Conservation (phyloP, 2,329 filamentous ascomycete genomes). For the Aspergillus clavatus region DNA sequence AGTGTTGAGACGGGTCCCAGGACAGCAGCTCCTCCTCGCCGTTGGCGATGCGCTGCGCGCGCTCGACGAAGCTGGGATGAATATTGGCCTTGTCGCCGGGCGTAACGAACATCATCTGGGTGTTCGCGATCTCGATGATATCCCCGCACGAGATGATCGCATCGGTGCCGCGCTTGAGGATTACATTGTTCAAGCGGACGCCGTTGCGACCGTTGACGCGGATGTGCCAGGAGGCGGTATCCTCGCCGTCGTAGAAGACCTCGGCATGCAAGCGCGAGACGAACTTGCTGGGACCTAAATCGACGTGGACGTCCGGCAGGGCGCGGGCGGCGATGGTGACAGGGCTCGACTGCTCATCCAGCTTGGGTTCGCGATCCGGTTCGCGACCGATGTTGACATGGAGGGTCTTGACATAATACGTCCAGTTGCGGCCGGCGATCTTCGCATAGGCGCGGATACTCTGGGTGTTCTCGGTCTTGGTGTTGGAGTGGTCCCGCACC, state of each 20-base stretch:
- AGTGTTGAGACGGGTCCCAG: constrained; percentile 37
- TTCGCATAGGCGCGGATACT: constrained; percentile 49
- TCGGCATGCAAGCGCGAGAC: constrained; percentile 72
- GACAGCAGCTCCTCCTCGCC: constrained; percentile 35
- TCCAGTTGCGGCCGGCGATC: constrained; percentile 49
- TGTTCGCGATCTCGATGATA: constrained; percentile 84
- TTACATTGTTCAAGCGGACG: constrained; percentile 71
- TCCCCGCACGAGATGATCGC: constrained; percentile 74
- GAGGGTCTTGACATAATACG: constrained; percentile 48
- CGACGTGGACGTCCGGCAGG: constrained; percentile 66
- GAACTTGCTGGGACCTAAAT: constrained; percentile 78
- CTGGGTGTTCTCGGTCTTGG: constrained; percentile 42
- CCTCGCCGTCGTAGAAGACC: constrained; percentile 67
- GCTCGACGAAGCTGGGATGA: constrained; percentile 63
- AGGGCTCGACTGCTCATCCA: constrained; percentile 45
- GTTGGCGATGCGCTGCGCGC: constrained; percentile 50
- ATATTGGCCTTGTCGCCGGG: constrained; percentile 69
- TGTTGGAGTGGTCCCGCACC: constrained; percentile 42
- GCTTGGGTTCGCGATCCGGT: constrained; percentile 42
- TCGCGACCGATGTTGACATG: constrained; percentile 48
- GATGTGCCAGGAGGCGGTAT: constrained; percentile 68
- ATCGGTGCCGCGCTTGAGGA: constrained; percentile 62
- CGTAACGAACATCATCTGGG: constrained; percentile 99
- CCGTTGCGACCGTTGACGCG: constrained; percentile 88
- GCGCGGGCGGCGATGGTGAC: constrained; percentile 41